These are phyloP conservation scores for Lunasporangiospora selenospora DNA, from an alignment of 192 early-diverging fungal genomes.

Conservation along the genomic window DNA sequence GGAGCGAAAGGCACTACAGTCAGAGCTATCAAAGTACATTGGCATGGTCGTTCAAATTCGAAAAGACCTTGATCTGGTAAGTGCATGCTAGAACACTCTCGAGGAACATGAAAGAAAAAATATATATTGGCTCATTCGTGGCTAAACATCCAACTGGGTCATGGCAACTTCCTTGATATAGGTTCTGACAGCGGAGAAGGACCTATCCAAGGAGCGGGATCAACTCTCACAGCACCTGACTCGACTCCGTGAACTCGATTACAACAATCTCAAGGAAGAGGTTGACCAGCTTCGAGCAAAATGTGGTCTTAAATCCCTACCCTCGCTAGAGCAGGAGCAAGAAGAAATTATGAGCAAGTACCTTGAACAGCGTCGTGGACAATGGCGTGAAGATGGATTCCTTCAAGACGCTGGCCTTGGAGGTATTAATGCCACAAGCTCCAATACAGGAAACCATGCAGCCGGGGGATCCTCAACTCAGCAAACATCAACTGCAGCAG, in stretches of 20 bases:
- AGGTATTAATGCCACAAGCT: not conserved
- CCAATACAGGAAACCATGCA: not conserved
- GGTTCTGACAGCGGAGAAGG: too few relatives aligned
- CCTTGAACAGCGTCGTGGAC: conserved; percentile 32
- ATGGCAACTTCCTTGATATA: too few relatives aligned
- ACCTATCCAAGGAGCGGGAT: conserved; percentile 35
- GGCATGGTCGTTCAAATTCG: conserved; percentile 40
- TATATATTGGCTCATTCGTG: too few relatives aligned
- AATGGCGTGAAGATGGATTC: conserved; percentile 28
- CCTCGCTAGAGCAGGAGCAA: conserved; percentile 34
- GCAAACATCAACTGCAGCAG: not conserved
- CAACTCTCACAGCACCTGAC: conserved; percentile 30
- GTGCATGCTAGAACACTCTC: too few relatives aligned
- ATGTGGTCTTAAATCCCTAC: conserved; percentile 26
- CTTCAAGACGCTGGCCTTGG: not conserved
- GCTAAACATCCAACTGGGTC: too few relatives aligned
- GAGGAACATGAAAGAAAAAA: too few relatives aligned
- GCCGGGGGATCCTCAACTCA: not conserved
- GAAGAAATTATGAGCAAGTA: conserved; percentile 37
- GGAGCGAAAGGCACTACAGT: conserved; percentile 29
- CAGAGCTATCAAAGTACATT: conserved; percentile 27
- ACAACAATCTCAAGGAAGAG: conserved; percentile 33
- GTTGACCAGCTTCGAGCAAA: conserved; percentile 26
- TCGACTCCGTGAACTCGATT: conserved; percentile 27
- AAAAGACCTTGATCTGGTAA: conserved; percentile 38